phyloP scores from a whole-genome alignment of 495 filamentous ascomycete genomes.

The Aspergillus saccharolyticus region DNA sequence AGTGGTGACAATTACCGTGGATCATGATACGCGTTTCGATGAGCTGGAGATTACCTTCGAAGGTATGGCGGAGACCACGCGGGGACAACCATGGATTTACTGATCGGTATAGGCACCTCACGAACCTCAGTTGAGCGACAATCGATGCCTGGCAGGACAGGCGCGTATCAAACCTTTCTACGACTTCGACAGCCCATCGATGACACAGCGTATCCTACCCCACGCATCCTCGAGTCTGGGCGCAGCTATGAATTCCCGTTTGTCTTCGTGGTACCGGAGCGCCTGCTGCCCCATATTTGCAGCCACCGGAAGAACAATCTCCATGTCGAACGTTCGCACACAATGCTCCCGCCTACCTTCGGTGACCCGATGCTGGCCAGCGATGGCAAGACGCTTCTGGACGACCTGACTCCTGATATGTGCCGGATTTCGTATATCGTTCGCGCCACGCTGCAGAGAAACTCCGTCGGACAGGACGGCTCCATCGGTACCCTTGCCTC shows the following conservation, averaged over 20 bases:
- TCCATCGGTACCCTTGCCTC: slow-evolving; percentile 43
- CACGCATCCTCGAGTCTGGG: slow-evolving; percentile 62
- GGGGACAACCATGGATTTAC: slow-evolving; percentile 21
- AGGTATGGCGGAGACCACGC: slow-evolving; percentile 44
- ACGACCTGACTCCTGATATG: slow-evolving; percentile 86
- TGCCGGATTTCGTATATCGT: slow-evolving; percentile 67
- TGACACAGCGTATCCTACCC: slow-evolving; percentile 61
- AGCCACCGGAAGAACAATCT: slow-evolving; percentile 49
- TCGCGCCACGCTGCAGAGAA: slow-evolving; percentile 49
- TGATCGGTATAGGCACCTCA: slow-evolving; percentile 34
- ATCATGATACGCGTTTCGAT: slow-evolving; percentile 70
- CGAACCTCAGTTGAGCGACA: slow-evolving; percentile 50
- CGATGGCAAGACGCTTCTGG: slow-evolving; percentile 47
- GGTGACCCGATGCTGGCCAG: slow-evolving; percentile 60
- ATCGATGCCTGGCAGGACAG: slow-evolving; percentile 43
- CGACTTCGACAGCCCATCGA: slow-evolving; percentile 77
- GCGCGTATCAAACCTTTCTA: slow-evolving; percentile 63
- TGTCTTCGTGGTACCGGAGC: slow-evolving; percentile 77
- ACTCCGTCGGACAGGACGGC: slow-evolving; percentile 22
- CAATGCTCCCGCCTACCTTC: slow-evolving; percentile 73
- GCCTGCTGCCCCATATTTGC: slow-evolving; percentile 60
- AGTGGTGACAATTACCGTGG: slow-evolving; percentile 52
- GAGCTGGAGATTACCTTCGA: slow-evolving; percentile 75
- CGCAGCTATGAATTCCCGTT: slow-evolving; percentile 72
- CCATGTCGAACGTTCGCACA: slow-evolving; percentile 65